Evolutionary conservation across 2,329 filamentous ascomycete species (phyloP).

Genomic region (Tolypocladium cylindrosporum): DNA sequence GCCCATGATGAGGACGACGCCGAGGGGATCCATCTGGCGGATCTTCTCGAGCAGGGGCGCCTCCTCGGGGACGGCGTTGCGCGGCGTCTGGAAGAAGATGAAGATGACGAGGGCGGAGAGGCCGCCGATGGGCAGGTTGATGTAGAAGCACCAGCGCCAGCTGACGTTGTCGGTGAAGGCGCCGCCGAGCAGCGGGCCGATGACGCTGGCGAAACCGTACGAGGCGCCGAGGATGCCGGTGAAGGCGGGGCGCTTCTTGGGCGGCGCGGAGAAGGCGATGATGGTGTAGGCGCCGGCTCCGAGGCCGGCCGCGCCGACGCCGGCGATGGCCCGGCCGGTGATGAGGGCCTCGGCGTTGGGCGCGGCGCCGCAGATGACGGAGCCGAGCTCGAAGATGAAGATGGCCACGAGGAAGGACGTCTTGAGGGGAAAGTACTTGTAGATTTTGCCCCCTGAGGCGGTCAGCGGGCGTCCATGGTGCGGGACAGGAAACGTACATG

Average conservation of each 20-base stretch:
- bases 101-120: constrained; percentile 24
- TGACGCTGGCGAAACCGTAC: constrained; percentile 24
- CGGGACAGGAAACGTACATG: constrained; percentile 19
- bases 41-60: constrained; percentile 32
- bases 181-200: constrained; percentile 26
- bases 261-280: constrained; percentile 31
- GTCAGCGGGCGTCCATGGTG: constrained; percentile 10
- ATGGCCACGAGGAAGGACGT: neutral
- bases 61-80: constrained; percentile 23
- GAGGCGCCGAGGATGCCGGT: constrained; percentile 27
- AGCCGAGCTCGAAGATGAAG: neutral
- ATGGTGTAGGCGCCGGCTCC: constrained; percentile 39
- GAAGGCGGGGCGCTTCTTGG: constrained; percentile 22
- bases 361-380: neutral
- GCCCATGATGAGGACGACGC: constrained; percentile 33
- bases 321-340: constrained; percentile 34
- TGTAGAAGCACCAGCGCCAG: constrained; percentile 31
- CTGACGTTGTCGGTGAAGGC: constrained; percentile 25
- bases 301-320: constrained; percentile 35
- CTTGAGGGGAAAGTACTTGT: neutral
- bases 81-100: constrained; percentile 32
- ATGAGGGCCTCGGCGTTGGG: neutral
- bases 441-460: constrained; percentile 12
- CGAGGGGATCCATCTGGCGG: constrained; percentile 36
- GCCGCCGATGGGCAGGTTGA: constrained; percentile 26